Evolutionary conservation across 768 basidiomycete species (phyloP), one percentile per base, ranked within the genome.

Genomic region (Royoungia palumana): DNA sequence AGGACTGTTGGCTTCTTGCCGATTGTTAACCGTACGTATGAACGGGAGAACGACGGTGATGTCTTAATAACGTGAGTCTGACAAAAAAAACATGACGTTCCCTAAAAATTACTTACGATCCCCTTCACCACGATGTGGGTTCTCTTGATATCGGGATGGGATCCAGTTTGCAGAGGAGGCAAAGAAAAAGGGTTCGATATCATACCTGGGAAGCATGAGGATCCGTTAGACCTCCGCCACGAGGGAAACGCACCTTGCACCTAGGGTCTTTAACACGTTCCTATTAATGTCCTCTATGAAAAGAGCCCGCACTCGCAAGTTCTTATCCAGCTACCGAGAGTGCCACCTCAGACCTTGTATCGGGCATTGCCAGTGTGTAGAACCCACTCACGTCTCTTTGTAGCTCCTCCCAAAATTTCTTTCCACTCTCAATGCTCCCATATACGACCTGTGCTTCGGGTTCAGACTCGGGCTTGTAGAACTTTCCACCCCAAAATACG

Each of bases 181-280:
- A 45, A 72, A 75, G 58, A 72, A 75, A 54, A 75, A 74, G 0
- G 74, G 72, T 47, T 75, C 72, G 22, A 75, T 66, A 44, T 70
- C 57, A 41, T 69, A 75, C 36, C 75, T 75, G 35, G 6, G 24
- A 13, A 11, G 28, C 32, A 46, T 49, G 35, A 63, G 43, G n/a
- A 43, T 3, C 2, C 11, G 13, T 43, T 19, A 38, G 3, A 40
- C 17, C 19, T 35, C 27, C 13, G 9, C 17, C 11, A 17, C 11
- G 24, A 8, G 24, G 9, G 14, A 13, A 16, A 60, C 62, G 4
- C 28, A 73, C 73, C 49, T 68, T 19, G 70, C 62, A 8, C 74
- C 74, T 3, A 75, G 47, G 59, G 74, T 67, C 42, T 56, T 48
- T 34, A 75, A 20, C 19, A 71, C 70, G 19, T 63, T 54, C 14